Evolutionary conservation across 345 rosid genomes (phyloP).

Genomic region (Populus tremula): DNA sequence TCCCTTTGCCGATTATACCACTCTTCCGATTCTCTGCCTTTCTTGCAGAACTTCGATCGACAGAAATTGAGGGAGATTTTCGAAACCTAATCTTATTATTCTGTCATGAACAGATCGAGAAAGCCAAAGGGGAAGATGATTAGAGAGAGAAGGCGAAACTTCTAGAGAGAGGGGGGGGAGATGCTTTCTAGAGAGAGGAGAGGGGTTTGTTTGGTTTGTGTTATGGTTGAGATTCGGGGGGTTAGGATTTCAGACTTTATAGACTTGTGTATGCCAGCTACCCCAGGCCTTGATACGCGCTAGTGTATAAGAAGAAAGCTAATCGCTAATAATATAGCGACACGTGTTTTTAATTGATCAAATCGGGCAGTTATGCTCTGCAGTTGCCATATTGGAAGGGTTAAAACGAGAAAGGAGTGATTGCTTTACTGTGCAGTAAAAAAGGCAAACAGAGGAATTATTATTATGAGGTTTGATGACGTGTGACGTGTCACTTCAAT

Average conservation of each 20-base stretch:
- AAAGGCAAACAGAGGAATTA: too few relatives aligned
- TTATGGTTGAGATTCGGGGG: neutral
- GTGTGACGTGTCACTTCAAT: neutral
- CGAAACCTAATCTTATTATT: neutral
- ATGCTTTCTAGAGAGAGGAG: neutral
- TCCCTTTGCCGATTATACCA: slow-evolving; percentile 18
- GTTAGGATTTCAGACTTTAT: neutral
- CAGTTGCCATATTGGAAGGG: too few relatives aligned
- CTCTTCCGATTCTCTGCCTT: neutral
- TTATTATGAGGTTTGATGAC: neutral
- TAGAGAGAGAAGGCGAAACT: too few relatives aligned
- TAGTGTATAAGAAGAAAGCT: neutral
- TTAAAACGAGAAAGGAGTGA: too few relatives aligned
- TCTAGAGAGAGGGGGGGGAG: neutral
- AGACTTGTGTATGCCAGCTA: neutral
- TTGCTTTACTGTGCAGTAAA: too few relatives aligned
- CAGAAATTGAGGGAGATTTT: neutral
- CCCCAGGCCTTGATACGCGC: neutral
- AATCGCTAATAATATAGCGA: neutral
- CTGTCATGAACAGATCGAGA: neutral
- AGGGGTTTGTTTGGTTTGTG: neutral
- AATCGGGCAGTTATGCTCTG: too few relatives aligned
- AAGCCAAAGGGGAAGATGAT: neutral
- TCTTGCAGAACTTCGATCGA: neutral
- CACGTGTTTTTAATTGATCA: neutral